Evolutionary conservation across 2,329 filamentous ascomycete genomes (phyloP).

Genomic region (Camillea tinctor): DNA sequence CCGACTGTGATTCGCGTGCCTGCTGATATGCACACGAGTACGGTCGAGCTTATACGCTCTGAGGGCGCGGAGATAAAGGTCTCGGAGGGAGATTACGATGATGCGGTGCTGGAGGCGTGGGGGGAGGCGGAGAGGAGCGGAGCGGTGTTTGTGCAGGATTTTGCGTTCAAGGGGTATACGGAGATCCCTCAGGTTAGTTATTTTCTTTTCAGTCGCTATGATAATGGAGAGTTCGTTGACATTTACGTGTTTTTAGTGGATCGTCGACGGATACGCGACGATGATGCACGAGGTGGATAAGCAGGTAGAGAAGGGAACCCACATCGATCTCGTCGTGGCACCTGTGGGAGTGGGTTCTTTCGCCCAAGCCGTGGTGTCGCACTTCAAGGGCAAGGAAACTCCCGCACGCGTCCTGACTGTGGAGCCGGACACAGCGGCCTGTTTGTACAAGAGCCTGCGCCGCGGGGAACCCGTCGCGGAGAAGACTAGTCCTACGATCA

Average conservation of each 20-base stretch:
- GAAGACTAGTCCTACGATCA: conserved; percentile 45
- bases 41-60: conserved; percentile 50
- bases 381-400: conserved; percentile 51
- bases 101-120: conserved; percentile 51
- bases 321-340: conserved; percentile 49
- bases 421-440: conserved; percentile 46
- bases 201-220: no score
- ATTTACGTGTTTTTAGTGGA: conserved; percentile 49
- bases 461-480: conserved; percentile 36
- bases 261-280: conserved; percentile 72
- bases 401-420: conserved; percentile 54
- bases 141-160: conserved; percentile 65
- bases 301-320: conserved; percentile 47
- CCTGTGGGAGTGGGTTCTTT: conserved; percentile 72
- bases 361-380: conserved; percentile 63
- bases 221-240: no score
- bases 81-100: conserved; percentile 61
- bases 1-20: conserved; percentile 61
- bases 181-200: conserved; percentile 55
- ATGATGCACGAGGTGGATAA: conserved; percentile 66
- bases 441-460: conserved; percentile 42
- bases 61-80: conserved; percentile 62
- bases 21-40: conserved; percentile 49
- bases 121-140: conserved; percentile 36
- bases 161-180: conserved; percentile 62